phyloP scores from a whole-genome alignment of 768 basidiomycete species.

The Cystobasidium onofrii region DNA sequence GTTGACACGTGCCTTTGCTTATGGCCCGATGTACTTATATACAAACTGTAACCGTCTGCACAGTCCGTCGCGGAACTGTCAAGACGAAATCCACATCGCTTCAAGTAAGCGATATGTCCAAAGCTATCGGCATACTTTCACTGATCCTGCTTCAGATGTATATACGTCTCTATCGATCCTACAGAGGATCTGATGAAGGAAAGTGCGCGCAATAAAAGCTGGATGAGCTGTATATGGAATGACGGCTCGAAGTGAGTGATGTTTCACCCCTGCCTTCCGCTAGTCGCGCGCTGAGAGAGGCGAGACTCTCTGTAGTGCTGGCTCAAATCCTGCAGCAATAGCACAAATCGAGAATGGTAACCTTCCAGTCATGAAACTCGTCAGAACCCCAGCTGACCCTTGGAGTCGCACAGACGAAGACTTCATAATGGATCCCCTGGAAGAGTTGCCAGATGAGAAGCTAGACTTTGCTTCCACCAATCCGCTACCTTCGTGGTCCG shows the following conservation, averaged over 20 bases:
- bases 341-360: background rate
- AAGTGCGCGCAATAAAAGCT: slow-evolving; percentile 5
- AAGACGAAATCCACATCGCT: slow-evolving; percentile 20
- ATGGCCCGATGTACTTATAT: background rate
- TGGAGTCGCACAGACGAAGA: background rate
- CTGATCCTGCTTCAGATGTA: no score
- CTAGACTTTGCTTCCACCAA: background rate
- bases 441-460: background rate
- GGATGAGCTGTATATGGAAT: slow-evolving; percentile 14
- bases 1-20: background rate
- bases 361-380: no score
- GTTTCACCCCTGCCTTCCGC: no score
- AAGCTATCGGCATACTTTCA: no score
- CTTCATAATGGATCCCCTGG: slow-evolving; percentile 3
- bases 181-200: background rate
- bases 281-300: no score
- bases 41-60: no score
- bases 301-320: background rate
- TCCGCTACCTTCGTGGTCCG: background rate
- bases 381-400: no score
- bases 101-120: slow-evolving; percentile 11
- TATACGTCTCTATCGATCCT: slow-evolving; percentile 22
- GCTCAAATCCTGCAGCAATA: background rate
- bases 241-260: slow-evolving; percentile 26
- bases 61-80: background rate